These are phyloP conservation scores for Alternaria alternata DNA, from an alignment of 2,329 filamentous ascomycete genomes.

Conservation along the genomic window DNA sequence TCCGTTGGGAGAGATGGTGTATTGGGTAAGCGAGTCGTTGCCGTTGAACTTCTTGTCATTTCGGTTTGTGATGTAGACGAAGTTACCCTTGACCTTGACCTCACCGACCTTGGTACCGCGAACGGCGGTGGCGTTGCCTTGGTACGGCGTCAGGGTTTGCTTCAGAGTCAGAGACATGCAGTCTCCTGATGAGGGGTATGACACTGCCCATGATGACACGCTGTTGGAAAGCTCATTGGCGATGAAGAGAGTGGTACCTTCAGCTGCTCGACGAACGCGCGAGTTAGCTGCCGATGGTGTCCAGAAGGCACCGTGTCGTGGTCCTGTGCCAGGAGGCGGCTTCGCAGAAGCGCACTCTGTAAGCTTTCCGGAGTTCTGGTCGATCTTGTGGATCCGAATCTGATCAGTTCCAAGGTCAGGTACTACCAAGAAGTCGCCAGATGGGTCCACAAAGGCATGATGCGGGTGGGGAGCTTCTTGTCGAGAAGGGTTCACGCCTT, in stretches of 20 bases:
- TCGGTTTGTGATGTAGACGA: constrained; percentile 46
- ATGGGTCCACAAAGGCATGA: constrained; percentile 60
- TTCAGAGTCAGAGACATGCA: constrained; percentile 43
- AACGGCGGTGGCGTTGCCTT: constrained; percentile 38
- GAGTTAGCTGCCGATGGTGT: constrained; percentile 32
- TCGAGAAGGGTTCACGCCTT: constrained; percentile 57
- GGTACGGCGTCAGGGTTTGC: constrained; percentile 45
- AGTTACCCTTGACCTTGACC: constrained; percentile 44
- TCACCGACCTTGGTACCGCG: constrained; percentile 44
- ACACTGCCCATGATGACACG: constrained; percentile 41
- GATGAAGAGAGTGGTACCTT: constrained; percentile 39
- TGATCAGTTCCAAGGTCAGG: constrained; percentile 65
- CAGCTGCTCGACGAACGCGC: constrained; percentile 28
- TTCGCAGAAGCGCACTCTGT: constrained; percentile 56
- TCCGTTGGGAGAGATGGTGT: constrained; percentile 40
- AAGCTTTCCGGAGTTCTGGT: constrained; percentile 55
- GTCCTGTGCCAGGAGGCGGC: constrained; percentile 59
- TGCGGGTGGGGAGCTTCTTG: constrained; percentile 66
- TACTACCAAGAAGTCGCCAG: constrained; percentile 59
- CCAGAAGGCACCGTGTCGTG: constrained; percentile 64
- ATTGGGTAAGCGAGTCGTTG: constrained; percentile 47
- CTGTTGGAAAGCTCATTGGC: constrained; percentile 47
- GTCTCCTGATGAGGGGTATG: constrained; percentile 37
- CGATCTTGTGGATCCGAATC: constrained; percentile 63
- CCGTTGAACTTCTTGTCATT: constrained; percentile 49